A percentile compares a stretch with the other conserved stretches of the same genome.
Evolutionary conservation across 192 early-diverging fungal genomes (phyloP).

Genomic region (Entomortierella parvispora): DNA sequence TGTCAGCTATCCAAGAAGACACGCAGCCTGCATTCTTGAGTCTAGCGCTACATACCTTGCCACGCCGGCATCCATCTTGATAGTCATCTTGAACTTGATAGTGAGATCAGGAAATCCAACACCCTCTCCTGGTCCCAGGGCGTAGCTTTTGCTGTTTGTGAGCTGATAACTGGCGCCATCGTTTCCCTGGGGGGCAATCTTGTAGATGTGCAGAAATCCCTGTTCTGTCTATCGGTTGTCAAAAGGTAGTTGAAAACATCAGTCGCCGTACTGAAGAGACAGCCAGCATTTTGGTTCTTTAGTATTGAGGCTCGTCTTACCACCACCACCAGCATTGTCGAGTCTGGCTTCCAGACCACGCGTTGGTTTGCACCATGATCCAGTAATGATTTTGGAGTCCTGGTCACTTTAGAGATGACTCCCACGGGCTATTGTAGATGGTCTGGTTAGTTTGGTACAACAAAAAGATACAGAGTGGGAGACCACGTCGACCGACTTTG

Average conservation of each 20-base stretch:
- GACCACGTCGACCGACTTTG: no score
- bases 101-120: conserved; percentile 63
- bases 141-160: conserved; percentile 65
- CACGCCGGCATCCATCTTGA: conserved; percentile 81
- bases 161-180: conserved; percentile 70
- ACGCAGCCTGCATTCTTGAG: neutral
- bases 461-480: no score
- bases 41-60: conserved; percentile 58
- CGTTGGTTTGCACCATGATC: conserved; percentile 80
- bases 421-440: conserved; percentile 65
- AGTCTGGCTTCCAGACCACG: conserved; percentile 81
- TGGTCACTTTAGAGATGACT: conserved; percentile 68
- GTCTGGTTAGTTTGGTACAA: neutral
- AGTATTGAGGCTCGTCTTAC: no score
- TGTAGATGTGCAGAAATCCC: conserved; percentile 79
- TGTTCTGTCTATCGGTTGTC: conserved; percentile 62
- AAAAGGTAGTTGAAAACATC: neutral
- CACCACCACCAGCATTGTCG: conserved; percentile 68
- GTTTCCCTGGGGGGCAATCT: conserved; percentile 61
- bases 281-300: no score
- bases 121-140: conserved; percentile 76
- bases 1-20: no score
- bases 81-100: conserved; percentile 75
- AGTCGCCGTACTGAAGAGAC: no score
- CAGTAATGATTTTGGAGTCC: conserved; percentile 69